These are phyloP conservation scores for Citeromyces matritensis DNA, from an alignment of 805 yeast species.

Conservation along the genomic window DNA sequence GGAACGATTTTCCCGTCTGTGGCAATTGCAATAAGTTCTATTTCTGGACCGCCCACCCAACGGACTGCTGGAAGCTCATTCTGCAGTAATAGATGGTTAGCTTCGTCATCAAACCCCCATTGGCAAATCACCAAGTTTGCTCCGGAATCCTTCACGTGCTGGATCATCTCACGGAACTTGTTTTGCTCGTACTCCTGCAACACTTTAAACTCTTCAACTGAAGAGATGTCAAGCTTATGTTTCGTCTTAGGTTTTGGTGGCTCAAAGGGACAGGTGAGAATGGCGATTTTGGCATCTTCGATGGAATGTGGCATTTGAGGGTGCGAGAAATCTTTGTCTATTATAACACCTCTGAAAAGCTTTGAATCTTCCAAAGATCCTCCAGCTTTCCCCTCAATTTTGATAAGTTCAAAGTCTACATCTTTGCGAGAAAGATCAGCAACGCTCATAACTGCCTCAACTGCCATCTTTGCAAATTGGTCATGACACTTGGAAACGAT, in stretches of 20 bases:
- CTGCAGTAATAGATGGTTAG: slow-evolving; percentile 80
- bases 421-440: slow-evolving; percentile 88
- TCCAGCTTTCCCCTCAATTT: slow-evolving; percentile 91
- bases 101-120: slow-evolving; percentile 99
- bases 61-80: slow-evolving; percentile 90
- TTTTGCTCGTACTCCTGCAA: slow-evolving; percentile 87
- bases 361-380: slow-evolving; percentile 81
- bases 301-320: slow-evolving; percentile 92
- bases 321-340: slow-evolving; percentile 95
- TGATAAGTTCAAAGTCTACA: slow-evolving; percentile 93
- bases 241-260: slow-evolving; percentile 99
- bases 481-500: slow-evolving; percentile 91
- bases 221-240: slow-evolving; percentile 84
- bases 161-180: slow-evolving; percentile 84
- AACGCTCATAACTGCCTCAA: slow-evolving; percentile 84
- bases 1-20: slow-evolving; percentile 97
- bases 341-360: slow-evolving; percentile 78
- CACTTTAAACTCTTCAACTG: slow-evolving; percentile 87
- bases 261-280: slow-evolving; percentile 96
- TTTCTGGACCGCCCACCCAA: slow-evolving; percentile 98
- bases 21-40: slow-evolving; percentile 92
- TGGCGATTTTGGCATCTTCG: slow-evolving; percentile 76
- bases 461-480: slow-evolving; percentile 93
- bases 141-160: slow-evolving; percentile 72
- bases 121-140: slow-evolving; percentile 96